A percentile compares a stretch with the other conserved stretches of the same genome.
phyloP scores from a whole-genome alignment of 169 alveolate species.

The Ichthyophthirius multifiliis region DNA sequence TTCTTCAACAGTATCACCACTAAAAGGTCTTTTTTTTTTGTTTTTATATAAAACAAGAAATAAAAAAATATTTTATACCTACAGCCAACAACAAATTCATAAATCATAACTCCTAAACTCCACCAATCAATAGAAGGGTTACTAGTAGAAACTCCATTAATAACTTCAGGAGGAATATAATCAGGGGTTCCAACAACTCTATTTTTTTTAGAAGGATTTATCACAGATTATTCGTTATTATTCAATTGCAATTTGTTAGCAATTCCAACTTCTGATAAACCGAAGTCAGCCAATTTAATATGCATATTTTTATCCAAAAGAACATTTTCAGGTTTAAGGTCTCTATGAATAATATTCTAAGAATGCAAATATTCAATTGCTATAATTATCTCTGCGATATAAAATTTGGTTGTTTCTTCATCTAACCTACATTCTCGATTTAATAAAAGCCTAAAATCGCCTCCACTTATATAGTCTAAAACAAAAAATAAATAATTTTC shows the following conservation, averaged over 20 bases:
- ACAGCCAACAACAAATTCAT: conserved; percentile 67
- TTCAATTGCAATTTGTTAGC: not conserved
- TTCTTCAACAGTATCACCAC: conserved; percentile 52
- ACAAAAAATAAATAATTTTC: conserved; percentile 45
- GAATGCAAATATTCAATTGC: conserved; percentile 72
- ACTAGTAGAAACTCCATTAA: conserved; percentile 58
- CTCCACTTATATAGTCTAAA: conserved; percentile 54
- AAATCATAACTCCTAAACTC: conserved; percentile 74
- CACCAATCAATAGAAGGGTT: conserved; percentile 67
- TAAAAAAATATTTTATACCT: conserved; percentile 48
- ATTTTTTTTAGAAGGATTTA: conserved; percentile 10
- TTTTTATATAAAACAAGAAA: not conserved
- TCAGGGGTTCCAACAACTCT: conserved; percentile 80
- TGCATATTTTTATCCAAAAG: conserved; percentile 29
- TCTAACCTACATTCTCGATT: conserved; percentile 32
- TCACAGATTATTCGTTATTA: not conserved
- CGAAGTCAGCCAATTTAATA: conserved; percentile 48
- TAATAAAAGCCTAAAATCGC: conserved; percentile 41
- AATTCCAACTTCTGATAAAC: conserved; percentile 16
- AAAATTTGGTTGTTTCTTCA: conserved; percentile 60
- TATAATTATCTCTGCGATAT: conserved; percentile 64
- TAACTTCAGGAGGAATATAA: conserved; percentile 83
- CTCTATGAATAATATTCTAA: conserved; percentile 49
- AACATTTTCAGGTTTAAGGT: conserved; percentile 49
- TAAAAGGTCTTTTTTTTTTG: conserved; percentile 55